Evolutionary conservation across 2,329 filamentous ascomycete genomes (phyloP), one percentile per base, ranked within the genome.

Genomic region (Cladosporium sp.): DNA sequence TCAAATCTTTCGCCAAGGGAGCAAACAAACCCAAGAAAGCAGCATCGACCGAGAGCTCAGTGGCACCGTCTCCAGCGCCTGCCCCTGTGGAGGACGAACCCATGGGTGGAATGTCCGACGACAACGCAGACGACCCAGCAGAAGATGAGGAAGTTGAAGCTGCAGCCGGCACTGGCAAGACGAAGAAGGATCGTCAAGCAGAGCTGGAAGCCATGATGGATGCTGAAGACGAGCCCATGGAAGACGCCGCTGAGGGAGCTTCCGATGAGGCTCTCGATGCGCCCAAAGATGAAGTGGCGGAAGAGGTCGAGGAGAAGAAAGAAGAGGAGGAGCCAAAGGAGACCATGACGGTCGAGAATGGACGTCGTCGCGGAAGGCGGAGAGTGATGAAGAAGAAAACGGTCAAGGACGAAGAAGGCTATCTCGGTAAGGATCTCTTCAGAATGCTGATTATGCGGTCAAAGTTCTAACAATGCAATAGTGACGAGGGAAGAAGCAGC

Each of bases 301-400:
- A 74, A 12, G 75, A 59, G 63, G 71, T 84, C 19, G 79, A 84
- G 24, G 77, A 80, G 11, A 79, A 84, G 62, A 74, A 79, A n/a
- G 79, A 83, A 58, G 61, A 65, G 12, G 65, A 79, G 48, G 61
- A 64, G 44, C 55, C 60, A 6, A 61, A 60, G 34, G 66, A 67
- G 47, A 71, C 80, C 5, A 71, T 85, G 6, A 79, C 77, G 1
- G 70, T 78, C 2, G 69, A 75, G 54, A 81, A 79, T 51, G 87
- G 86, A 0, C 80, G 89, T 34, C 79, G 88, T 53, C 82, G 90
- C 56, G 89, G 89, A 27, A 85, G 82, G 65, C 80, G 91, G 58
- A 82, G 85, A 60, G 81, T 96, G 7, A 89, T 88, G 81, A 90
- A 88, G 71, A 96, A 95, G 76, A 88, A 86, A 73, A 90, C 86